phyloP scores from a whole-genome alignment of 1,284 basidiomycete species.

The Lentinus polychrous region DNA sequence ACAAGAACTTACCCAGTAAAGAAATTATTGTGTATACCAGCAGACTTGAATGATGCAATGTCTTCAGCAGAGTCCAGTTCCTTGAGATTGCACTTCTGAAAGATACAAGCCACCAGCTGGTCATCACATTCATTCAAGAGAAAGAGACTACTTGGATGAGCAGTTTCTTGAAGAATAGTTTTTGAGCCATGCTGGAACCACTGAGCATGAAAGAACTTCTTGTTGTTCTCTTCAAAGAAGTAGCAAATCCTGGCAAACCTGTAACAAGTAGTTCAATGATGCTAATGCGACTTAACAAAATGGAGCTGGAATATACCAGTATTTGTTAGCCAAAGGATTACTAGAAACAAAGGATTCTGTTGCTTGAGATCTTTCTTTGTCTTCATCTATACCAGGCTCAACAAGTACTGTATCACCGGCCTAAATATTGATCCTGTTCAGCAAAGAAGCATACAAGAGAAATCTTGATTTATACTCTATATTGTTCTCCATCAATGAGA shows the following conservation, averaged over 20 bases:
- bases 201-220: constrained; percentile 53
- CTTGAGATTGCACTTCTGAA: constrained; percentile 44
- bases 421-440: constrained; percentile 26
- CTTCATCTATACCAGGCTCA: constrained; percentile 39
- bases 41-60: constrained; percentile 36
- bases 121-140: constrained; percentile 49
- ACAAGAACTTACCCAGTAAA: constrained; percentile 37
- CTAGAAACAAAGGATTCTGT: constrained; percentile 33
- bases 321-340: constrained; percentile 39
- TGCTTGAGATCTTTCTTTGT: constrained; percentile 30
- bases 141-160: constrained; percentile 52
- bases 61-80: constrained; percentile 33
- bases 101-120: constrained; percentile 42
- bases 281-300: too few species aligned
- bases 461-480: constrained; percentile 37
- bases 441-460: neutral
- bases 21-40: constrained; percentile 39
- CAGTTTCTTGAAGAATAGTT: constrained; percentile 55
- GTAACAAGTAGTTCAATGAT: neutral
- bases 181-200: constrained; percentile 63
- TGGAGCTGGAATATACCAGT: constrained; percentile 37
- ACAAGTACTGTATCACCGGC: constrained; percentile 57
- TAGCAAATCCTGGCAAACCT: constrained; percentile 64
- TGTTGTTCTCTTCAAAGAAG: constrained; percentile 38
- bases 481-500: constrained; percentile 45